Base-by-base conservation (phyloP, 2,329 filamentous ascomycete species). In the Ophiostoma fasciatum region DNA sequence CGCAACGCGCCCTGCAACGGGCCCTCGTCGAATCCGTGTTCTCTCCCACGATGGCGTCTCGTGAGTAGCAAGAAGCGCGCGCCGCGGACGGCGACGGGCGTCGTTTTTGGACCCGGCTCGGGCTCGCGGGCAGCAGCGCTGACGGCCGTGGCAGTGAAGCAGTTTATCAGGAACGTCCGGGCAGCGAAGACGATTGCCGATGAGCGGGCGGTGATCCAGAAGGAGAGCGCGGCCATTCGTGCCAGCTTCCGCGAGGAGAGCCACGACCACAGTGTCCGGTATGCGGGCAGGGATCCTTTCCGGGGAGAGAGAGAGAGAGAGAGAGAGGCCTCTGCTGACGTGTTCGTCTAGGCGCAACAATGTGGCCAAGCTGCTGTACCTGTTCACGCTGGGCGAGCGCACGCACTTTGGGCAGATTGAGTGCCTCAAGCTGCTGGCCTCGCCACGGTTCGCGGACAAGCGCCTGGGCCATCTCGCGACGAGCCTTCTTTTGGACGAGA, bases 381-480 rank as follows among this genome's bases (percentile, higher is more conserved):
- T 98, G 42, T 98, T 98, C 60, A 98, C 90, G 1, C 71, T 98
- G 28, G 90, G 90, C 45, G 90, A 98, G 62, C 75, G 90, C 51
- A 98, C 90, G 39, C 90, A 98, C 61, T 98, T 98, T 56, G 90
- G 90, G 35, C 90, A 98, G 67, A 98, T 98, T 55, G 90, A 98
- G 74, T 98, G 90, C 59, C 71, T 98, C 52, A 98, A 98, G 62
- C 74, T 98, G 34, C 73, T 98, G 40, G 90, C 90, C 40, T 98
- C 90, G 28, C 87, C 92, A 46, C 83, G 88, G 40, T 98, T 98
- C 54, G 90, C 90, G 47, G 90, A 98, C 67, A 98, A 98, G 64
- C 78, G 90, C 32, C 63, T 98, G 48, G 90, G 90, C 28, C 94
- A 98, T 54, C 64, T 98, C 46, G 90, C 90, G 18, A 98, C 90